These are phyloP conservation scores for Barnettozyma vustinii DNA, from an alignment of 805 yeast species.

Conservation along the genomic window DNA sequence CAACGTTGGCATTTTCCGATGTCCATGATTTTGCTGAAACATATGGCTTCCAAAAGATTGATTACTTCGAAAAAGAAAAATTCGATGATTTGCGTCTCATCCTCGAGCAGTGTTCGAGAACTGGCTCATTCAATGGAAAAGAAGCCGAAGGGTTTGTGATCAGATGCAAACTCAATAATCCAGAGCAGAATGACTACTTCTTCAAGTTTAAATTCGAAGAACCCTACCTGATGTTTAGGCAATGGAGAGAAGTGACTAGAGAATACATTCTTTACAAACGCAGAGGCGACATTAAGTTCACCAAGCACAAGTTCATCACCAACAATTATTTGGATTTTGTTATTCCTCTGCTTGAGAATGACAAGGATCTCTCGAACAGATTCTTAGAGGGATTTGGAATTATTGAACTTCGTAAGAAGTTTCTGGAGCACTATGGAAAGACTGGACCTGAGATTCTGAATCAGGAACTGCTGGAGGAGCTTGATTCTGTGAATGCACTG, in stretches of 20 bases:
- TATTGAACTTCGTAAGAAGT: conserved; percentile 63
- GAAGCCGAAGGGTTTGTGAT: conserved; percentile 95
- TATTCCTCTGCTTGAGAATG: conserved; percentile 43
- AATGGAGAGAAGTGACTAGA: conserved; percentile 83
- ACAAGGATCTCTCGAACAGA: conserved; percentile 40
- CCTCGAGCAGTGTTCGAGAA: conserved; percentile 49
- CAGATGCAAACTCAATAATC: conserved; percentile 42
- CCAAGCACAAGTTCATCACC: conserved; percentile 55
- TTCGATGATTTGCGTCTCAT: conserved; percentile 42
- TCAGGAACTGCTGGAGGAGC: conserved; percentile 33
- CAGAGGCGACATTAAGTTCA: conserved; percentile 34
- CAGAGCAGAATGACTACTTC: conserved; percentile 46
- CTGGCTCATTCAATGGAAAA: conserved; percentile 64
- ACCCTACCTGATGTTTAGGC: conserved; percentile 87
- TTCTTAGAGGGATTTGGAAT: conserved; percentile 63
- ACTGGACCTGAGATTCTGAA: conserved; percentile 55
- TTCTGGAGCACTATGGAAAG: conserved; percentile 47
- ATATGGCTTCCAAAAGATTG: conserved; percentile 69
- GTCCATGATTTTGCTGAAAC: conserved; percentile 55
- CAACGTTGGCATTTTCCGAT: conserved; percentile 54
- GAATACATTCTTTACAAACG: conserved; percentile 34
- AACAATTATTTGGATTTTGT: conserved; percentile 67
- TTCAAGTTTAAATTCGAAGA: conserved; percentile 94
- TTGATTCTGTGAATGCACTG: conserved; percentile 34
- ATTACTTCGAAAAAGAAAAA: conserved; percentile 36